These are phyloP conservation scores for Berberis thunbergii DNA, from an alignment of 164 flowering plant species.

Conservation along the genomic window DNA sequence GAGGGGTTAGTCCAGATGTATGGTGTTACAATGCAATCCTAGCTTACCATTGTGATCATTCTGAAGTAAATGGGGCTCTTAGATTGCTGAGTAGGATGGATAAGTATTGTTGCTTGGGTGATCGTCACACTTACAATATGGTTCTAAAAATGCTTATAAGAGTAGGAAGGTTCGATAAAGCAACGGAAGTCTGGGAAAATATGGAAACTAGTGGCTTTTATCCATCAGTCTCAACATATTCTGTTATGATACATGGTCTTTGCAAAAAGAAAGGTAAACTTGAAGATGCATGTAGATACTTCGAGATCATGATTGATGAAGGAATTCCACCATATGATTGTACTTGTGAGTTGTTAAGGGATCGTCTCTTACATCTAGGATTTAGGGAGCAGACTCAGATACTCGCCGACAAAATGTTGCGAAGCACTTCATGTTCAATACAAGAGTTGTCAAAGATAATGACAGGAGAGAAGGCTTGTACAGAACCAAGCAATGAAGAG, in stretches of 20 bases:
- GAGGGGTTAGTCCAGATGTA: conserved; percentile 48
- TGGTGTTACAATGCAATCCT: conserved; percentile 81
- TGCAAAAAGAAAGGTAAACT: conserved; percentile 67
- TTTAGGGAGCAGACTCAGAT: conserved; percentile 33
- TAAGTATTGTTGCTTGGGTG: conserved; percentile 41
- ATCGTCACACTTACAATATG: conserved; percentile 80
- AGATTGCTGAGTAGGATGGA: conserved; percentile 59
- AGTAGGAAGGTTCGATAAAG: conserved; percentile 69
- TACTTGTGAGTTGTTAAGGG: conserved; percentile 64
- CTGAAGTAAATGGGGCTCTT: conserved; percentile 67
- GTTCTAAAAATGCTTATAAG: conserved; percentile 63
- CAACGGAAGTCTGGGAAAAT: conserved; percentile 52
- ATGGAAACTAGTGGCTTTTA: conserved; percentile 59
- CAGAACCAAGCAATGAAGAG: conserved; percentile 23
- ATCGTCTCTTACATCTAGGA: conserved; percentile 43
- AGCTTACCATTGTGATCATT: conserved; percentile 60
- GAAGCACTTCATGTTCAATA: conserved; percentile 58
- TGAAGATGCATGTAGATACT: conserved; percentile 77
- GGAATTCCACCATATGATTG: conserved; percentile 76
- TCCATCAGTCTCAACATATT: conserved; percentile 71
- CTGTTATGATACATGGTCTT: conserved; percentile 86
- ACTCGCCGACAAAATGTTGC: conserved; percentile 62
- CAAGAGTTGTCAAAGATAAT: conserved; percentile 48
- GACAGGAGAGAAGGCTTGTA: conserved; percentile 29
- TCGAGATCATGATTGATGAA: conserved; percentile 91